Evolutionary conservation across 805 yeast species (phyloP).

Genomic region (Debaryomyces tyrocola): DNA sequence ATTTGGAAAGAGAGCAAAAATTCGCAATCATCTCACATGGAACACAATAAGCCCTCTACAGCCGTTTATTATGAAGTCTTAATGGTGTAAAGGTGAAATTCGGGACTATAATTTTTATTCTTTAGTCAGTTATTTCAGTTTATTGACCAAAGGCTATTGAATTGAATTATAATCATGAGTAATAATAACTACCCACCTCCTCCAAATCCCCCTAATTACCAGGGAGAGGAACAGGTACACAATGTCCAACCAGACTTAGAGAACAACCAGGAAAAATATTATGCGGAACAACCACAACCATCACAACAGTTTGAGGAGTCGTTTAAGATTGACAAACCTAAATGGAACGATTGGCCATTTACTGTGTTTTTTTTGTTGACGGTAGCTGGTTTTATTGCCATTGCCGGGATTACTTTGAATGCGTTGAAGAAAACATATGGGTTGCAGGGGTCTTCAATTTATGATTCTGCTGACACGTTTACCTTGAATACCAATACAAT

Average conservation of each 20-base stretch:
- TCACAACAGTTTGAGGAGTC: constrained; percentile 58
- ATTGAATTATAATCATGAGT: background rate
- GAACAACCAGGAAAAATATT: constrained; percentile 17
- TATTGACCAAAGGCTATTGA: too few relatives aligned
- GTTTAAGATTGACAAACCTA: constrained; percentile 63
- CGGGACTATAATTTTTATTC: too few relatives aligned
- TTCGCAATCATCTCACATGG: background rate
- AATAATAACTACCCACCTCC: background rate
- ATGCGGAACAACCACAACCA: constrained; percentile 31
- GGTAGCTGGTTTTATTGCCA: constrained; percentile 64
- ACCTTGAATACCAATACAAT: constrained; percentile 75
- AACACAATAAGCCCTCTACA: background rate
- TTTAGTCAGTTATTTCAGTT: too few relatives aligned
- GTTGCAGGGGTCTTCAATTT: constrained; percentile 63
- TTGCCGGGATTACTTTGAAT: constrained; percentile 67
- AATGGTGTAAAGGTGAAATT: too few relatives aligned
- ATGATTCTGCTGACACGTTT: constrained; percentile 51
- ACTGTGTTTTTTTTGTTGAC: constrained; percentile 49
- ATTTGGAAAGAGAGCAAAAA: background rate
- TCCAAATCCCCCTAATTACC: constrained; percentile 1
- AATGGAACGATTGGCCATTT: constrained; percentile 71
- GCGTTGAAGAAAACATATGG: constrained; percentile 59
- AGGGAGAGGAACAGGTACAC: constrained; percentile 1
- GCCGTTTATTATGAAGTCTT: background rate
- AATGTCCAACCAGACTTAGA: constrained; percentile 30